These are phyloP conservation scores for Chalciporus pseudorubinellus DNA, from an alignment of 768 basidiomycete genomes.

Conservation along the genomic window DNA sequence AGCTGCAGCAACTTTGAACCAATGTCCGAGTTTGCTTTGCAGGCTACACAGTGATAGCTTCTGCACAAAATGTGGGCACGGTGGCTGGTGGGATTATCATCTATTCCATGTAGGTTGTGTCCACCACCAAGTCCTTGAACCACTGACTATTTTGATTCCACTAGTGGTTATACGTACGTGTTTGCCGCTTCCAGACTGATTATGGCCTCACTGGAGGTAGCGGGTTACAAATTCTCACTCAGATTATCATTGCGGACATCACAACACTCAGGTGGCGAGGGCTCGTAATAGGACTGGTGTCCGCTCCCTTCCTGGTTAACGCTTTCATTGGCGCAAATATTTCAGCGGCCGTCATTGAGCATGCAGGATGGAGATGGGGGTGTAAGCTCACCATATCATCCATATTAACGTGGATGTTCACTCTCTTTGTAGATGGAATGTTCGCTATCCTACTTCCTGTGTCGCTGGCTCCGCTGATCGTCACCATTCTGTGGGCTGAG, in stretches of 20 bases:
- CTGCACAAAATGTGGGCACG: constrained; percentile 42
- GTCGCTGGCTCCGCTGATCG: constrained; percentile 49
- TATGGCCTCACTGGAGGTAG: constrained; percentile 22
- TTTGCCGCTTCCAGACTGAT: background rate
- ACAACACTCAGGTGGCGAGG: constrained; percentile 59
- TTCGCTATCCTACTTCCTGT: constrained; percentile 56
- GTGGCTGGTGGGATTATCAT: constrained; percentile 56
- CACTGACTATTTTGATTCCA: constrained; percentile 20
- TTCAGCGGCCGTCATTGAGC: constrained; percentile 40
- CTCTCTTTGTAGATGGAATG: constrained; percentile 44
- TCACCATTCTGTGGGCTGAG: constrained; percentile 56
- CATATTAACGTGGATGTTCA: background rate
- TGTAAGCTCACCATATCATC: constrained; percentile 40
- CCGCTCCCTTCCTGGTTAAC: constrained; percentile 58
- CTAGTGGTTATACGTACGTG: constrained; percentile 63
- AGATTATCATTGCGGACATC: constrained; percentile 62
- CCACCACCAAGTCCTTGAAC: constrained; percentile 3
- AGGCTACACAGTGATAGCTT: constrained; percentile 56
- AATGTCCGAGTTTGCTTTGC: background rate
- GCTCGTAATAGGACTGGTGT: constrained; percentile 45
- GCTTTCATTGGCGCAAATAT: constrained; percentile 66
- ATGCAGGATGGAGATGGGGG: constrained; percentile 67
- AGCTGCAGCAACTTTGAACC: background rate
- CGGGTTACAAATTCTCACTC: constrained; percentile 61
- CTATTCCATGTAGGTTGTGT: constrained; percentile 48